Percentiles rank a stretch among this genome's conserved stretches.
These are phyloP conservation scores for Emmonsia crescens DNA, from an alignment of 2,329 filamentous ascomycete species.

Conservation along the genomic window DNA sequence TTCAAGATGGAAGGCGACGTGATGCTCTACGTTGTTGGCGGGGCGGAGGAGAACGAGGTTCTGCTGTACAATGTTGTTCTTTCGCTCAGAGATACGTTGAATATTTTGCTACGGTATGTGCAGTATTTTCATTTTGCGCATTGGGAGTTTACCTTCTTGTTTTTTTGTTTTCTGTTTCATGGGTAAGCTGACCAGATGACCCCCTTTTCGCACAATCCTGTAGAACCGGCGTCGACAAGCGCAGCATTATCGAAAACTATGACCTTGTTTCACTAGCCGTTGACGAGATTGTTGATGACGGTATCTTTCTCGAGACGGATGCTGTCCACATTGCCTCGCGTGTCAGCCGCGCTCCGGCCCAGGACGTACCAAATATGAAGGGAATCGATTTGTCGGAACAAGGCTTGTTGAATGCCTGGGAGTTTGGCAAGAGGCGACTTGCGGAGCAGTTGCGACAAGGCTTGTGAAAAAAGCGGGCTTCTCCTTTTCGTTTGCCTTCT, in stretches of 20 bases:
- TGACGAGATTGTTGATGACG: conserved; percentile 90
- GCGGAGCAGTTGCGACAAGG: conserved; percentile 85
- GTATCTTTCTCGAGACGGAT: conserved; percentile 94
- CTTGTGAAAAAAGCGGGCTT: conserved; percentile 39
- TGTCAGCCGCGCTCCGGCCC: conserved; percentile 81
- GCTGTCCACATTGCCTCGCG: conserved; percentile 85
- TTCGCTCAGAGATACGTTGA: conserved; percentile 78
- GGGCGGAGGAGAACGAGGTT: conserved; percentile 91
- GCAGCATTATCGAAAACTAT: conserved; percentile 97
- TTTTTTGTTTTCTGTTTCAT: conserved; percentile 12
- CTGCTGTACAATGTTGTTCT: conserved; percentile 90
- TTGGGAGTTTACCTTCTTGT: background rate
- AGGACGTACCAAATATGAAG: conserved; percentile 79
- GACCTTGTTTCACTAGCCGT: conserved; percentile 88
- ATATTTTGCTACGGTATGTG: conserved; percentile 79
- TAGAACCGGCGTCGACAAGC: conserved; percentile 92
- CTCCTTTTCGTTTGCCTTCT: conserved; percentile 14
- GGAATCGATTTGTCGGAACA: conserved; percentile 93
- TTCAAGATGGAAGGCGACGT: conserved; percentile 98
- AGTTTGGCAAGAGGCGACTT: conserved; percentile 84
- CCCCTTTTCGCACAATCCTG: background rate
- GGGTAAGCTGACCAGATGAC: background rate
- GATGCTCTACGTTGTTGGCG: conserved; percentile 89
- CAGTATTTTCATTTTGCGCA: background rate
- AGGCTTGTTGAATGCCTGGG: conserved; percentile 84